phyloP scores from a whole-genome alignment of 164 flowering plant genomes.

The Aristolochia contorta region DNA sequence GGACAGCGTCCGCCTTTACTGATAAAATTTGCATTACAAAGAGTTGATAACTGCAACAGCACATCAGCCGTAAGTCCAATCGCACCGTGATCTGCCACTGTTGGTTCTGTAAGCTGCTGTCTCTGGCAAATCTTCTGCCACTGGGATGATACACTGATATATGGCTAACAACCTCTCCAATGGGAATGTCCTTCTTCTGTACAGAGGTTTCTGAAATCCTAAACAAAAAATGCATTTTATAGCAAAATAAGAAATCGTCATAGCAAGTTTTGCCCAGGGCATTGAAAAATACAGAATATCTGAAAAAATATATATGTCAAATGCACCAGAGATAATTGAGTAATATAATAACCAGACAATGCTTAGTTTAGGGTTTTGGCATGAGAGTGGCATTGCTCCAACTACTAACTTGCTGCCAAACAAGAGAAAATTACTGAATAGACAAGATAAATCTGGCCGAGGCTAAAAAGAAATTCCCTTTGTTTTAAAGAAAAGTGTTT shows the following conservation, averaged over 20 bases:
- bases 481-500: no score
- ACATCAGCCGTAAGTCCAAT: slow-evolving; percentile 65
- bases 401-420: no score
- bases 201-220: slow-evolving; percentile 59
- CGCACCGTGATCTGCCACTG: slow-evolving; percentile 21
- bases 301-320: no score
- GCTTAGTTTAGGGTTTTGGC: not conserved
- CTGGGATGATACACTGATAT: slow-evolving; percentile 79
- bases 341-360: not conserved
- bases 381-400: no score
- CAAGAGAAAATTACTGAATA: no score
- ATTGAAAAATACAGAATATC: no score
- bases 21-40: slow-evolving; percentile 84
- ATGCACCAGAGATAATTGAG: not conserved
- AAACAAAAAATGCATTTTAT: not conserved
- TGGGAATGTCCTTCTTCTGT: slow-evolving; percentile 75
- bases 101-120: slow-evolving; percentile 29
- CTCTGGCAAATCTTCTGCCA: slow-evolving; percentile 36
- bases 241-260: no score
- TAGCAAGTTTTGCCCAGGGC: no score
- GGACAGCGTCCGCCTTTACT: slow-evolving; percentile 86
- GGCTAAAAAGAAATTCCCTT: not conserved
- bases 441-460: not conserved
- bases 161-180: slow-evolving; percentile 89
- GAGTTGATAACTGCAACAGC: slow-evolving; percentile 85